These are phyloP conservation scores for Geotrichum cucujoidarum DNA, from an alignment of 1,139 yeast genomes.

Conservation along the genomic window DNA sequence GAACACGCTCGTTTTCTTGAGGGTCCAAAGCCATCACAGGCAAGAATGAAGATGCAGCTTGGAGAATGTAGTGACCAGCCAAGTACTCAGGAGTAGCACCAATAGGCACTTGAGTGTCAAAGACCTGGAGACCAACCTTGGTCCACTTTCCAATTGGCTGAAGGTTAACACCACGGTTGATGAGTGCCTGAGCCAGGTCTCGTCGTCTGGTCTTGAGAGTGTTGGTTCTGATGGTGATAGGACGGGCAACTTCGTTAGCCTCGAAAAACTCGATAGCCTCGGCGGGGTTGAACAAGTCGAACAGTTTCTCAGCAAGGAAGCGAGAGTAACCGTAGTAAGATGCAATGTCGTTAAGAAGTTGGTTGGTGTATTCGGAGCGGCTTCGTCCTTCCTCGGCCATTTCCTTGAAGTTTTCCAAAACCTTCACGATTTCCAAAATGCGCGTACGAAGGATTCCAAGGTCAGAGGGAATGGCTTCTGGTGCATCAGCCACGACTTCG, in stretches of 20 bases:
- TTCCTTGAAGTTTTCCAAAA: slow-evolving; percentile 84
- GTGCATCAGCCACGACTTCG: slow-evolving; percentile 59
- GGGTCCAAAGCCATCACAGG: slow-evolving; percentile 98
- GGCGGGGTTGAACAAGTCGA: slow-evolving; percentile 83
- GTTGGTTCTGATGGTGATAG: slow-evolving; percentile 93
- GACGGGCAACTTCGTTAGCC: slow-evolving; percentile 96
- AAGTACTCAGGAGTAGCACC: slow-evolving; percentile 99
- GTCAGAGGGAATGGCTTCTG: slow-evolving; percentile 57
- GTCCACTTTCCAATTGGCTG: slow-evolving; percentile 99
- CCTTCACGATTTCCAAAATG: slow-evolving; percentile 92
- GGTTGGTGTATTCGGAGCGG: slow-evolving; percentile 20
- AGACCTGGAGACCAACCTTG: slow-evolving; percentile 92
- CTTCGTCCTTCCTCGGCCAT: slow-evolving; percentile 63
- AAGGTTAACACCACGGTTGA: slow-evolving; percentile 92
- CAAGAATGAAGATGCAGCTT: slow-evolving; percentile 95
- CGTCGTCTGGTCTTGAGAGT: slow-evolving; percentile 92
- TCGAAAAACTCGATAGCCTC: slow-evolving; percentile 98
- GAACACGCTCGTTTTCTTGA: slow-evolving; percentile 86
- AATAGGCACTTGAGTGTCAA: slow-evolving; percentile 96
- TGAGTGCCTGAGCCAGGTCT: slow-evolving; percentile 90
- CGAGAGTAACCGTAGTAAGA: slow-evolving; percentile 96
- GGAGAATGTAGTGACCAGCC: slow-evolving; percentile 95
- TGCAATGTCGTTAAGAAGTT: slow-evolving; percentile 46
- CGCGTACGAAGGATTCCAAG: slow-evolving; percentile 82
- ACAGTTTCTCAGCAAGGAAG: slow-evolving; percentile 87